Base-by-base conservation (phyloP, 805 yeast genomes). In the Hanseniaspora vineae region DNA sequence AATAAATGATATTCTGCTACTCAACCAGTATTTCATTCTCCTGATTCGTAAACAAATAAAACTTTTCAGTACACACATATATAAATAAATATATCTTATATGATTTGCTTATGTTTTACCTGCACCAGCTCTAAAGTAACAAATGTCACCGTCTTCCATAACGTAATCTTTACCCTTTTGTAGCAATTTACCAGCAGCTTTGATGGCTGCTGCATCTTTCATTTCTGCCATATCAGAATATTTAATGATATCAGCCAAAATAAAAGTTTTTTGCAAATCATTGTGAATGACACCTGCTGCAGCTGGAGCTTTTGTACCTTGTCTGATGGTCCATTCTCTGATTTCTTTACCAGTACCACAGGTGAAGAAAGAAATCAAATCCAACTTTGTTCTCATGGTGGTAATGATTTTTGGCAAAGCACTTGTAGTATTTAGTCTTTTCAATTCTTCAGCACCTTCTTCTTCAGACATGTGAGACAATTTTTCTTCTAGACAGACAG, bases 241-340 rank as follows among this genome's bases (percentile, higher is more conserved):
- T 60, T 87, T 89, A 61, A 87, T 87, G 54, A 92, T 84, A 66
- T 87, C 88, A 42, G 97, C 98, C 58, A 87, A 79, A 59, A 92
- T 88, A 65, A 92, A 92, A 19, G 97, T 90, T 66, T 82, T 85
- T 76, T 86, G 89, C 65, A 90, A 77, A 69, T 90, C 98, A 39
- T 89, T 84, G 67, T 92, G 98, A 59, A 90, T 90, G 42, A 92
- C 95, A 65, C 97, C 97, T 19, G 98, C 98, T 42, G 98, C 97
- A 61, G 84, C 88, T n/a, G 98, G 98, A 47, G 97, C 97, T 58
- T 85, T 81, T 44, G 90, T 84, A 57, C 94, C 94, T 56, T 74
- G 72, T 69, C 97, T 80, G 53, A 92, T 80, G 35, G 98, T 92
- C 98, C 98, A 92, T 68, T 94, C 97, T 66, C 97, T 83, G 45